Evolutionary conservation across 2,329 filamentous ascomycete species (phyloP), one percentile per base, ranked within the genome.

Genomic region (Pestalotiopsis sp.): DNA sequence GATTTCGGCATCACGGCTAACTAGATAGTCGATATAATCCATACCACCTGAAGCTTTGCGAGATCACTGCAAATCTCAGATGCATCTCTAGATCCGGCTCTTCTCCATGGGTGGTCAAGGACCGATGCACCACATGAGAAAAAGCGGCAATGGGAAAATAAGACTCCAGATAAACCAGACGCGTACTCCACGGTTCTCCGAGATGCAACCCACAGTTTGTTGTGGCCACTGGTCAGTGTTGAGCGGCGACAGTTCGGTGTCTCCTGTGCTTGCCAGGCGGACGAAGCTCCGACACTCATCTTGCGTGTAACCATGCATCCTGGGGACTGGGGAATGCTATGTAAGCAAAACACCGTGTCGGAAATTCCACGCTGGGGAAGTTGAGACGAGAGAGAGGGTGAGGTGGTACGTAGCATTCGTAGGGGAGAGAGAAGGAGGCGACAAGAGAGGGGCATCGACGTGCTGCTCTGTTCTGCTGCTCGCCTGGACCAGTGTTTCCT

Each of bases 241-340:
- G 17, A 20, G 45, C 20, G 45, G 45, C 45, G 17, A 52, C 4
- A n/a, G 45, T 9, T 52, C 45, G 45, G 45, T 52, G 17, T 52
- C 45, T 52, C 45, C 45, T n/a, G 45, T 36, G 31, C 31, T 36
- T 36, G 31, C 45, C 7, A 52, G 45, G 45, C 45, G 45, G n/a
- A 20, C 45, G 20, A 52, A 52, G 41, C 45, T 52, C 45, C 45
- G 20, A 52, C 17, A 17, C 45, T 52, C 45, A 52, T 52, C 20
- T 52, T 62, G n/a, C 14, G 9, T 62, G n/a, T 20, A 20, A 62
- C 59, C 59, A n/a, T 38, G 27, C 25, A 27, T 62, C 59, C 59
- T 62, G 27, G 58, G 27, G 38, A 62, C 25, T 62, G 59, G 59
- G 27, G 59, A 36, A 62, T 27, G 31, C 59, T 36, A 39, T 62